Evolutionary conservation across 768 basidiomycete species (phyloP).

Genomic region (Lentinula detonsa): DNA sequence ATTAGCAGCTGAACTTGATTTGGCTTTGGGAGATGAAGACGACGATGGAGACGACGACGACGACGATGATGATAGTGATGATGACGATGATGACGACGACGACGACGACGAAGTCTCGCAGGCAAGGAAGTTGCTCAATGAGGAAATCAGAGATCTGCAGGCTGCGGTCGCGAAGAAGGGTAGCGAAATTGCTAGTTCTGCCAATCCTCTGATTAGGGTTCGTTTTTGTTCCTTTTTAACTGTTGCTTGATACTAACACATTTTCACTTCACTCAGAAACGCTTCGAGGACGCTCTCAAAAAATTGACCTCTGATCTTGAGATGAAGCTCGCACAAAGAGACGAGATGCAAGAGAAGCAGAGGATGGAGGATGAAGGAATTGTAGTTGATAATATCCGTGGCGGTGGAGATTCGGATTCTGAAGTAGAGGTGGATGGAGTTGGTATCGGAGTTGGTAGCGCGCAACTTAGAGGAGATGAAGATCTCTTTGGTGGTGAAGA

Average conservation of each 20-base stretch:
- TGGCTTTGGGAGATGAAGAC: constrained; percentile 34
- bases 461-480: neutral
- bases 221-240: constrained; percentile 7
- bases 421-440: neutral
- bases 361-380: constrained; percentile 68
- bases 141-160: constrained; percentile 87
- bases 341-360: constrained; percentile 74
- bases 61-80: neutral
- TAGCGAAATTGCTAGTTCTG: constrained; percentile 74
- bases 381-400: constrained; percentile 20
- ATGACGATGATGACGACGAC: constrained; percentile 41
- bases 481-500: constrained; percentile 1
- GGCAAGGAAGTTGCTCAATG: constrained; percentile 73
- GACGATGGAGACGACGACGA: neutral
- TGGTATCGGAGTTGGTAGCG: neutral
- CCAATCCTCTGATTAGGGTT: constrained; percentile 85
- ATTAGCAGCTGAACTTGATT: constrained; percentile 80
- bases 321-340: constrained; percentile 73
- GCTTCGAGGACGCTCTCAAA: constrained; percentile 88
- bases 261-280: constrained; percentile 49
- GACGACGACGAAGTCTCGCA: constrained; percentile 80
- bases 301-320: constrained; percentile 85
- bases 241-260: neutral
- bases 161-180: constrained; percentile 83
- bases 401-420: constrained; percentile 23